Conservation (phyloP, 441 rosid species). For the Manihot esculenta region DNA sequence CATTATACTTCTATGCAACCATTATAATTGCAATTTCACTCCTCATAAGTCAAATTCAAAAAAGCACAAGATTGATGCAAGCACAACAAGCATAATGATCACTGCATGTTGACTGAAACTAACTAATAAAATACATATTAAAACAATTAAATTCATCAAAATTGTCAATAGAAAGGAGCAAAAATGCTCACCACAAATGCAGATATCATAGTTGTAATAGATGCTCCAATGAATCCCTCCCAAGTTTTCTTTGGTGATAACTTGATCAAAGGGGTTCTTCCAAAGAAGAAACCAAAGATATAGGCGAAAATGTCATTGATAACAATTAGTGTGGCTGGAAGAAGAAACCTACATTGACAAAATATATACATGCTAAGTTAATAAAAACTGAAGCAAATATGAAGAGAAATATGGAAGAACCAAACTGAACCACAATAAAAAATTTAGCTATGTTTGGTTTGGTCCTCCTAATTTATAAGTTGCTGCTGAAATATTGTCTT, state of each 20-base stretch:
- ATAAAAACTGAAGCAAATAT: no score
- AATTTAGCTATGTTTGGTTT: no score
- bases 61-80: slow-evolving; percentile 8
- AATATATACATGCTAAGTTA: background rate
- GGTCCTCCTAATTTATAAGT: no score
- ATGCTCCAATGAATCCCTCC: slow-evolving; percentile 98
- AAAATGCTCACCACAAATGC: slow-evolving; percentile 74
- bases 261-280: slow-evolving; percentile 89
- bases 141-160: background rate
- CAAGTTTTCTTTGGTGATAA: slow-evolving; percentile 97
- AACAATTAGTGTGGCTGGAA: slow-evolving; percentile 91
- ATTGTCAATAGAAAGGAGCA: slow-evolving; percentile 3
- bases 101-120: background rate
- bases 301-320: slow-evolving; percentile 93
- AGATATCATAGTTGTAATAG: slow-evolving; percentile 77
- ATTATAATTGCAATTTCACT: background rate
- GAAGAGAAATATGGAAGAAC: no score
- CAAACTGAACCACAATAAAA: no score
- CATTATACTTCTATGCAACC: background rate
- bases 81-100: background rate
- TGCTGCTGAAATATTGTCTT: no score
- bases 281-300: slow-evolving; percentile 88
- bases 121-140: background rate
- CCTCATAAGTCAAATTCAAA: background rate
- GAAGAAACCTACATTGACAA: slow-evolving; percentile 72